Base-by-base conservation (phyloP, 225 moss, liverwort and hornwort genomes). In the Anthoceros angustus region DNA sequence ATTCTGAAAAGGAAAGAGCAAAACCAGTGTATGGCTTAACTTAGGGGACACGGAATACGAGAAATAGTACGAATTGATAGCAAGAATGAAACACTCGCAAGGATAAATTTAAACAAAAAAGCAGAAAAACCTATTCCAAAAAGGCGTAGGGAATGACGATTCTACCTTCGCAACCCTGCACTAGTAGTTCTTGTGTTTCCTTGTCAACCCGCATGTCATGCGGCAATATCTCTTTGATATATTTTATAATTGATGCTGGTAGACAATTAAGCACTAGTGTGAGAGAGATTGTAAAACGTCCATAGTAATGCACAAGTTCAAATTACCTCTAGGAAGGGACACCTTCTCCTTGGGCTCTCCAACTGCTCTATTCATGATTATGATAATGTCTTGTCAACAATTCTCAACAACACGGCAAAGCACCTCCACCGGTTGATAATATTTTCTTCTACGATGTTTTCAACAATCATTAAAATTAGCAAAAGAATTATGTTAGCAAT, bases 221-320 rank as follows among this genome's bases (percentile, higher is more conserved):
- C 20, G 92, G 98, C 81, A 98, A 66, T 92, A 98, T 98, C 78
- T 98, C 98, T 77, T 98, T 98, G 62, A 98, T 98, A 60, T 92
- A 92, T 78, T 98, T 98, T 67, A 89, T 89, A 92, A 98, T 98
- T 42, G 98, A 92, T 70, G 98, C 98, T 98, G 91, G 71, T 76
- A 25, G 12, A 16, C 9, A 7, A 45, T 12, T 8, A 21, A 50
- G 6, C 43, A 20, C 10, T 23, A 46, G 66, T 62, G 6, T 39
- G 25, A 3, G 69, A 9, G 8, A 63, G n/a, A 26, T 48, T 40
- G 38, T 10, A 21, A 12, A 12, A 32, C 21, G 26, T 23, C 18
- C 7, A 39, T 39, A 43, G 46, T 61, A 6, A 70, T 26, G 62
- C 64, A 68, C 45, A 77, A 23, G 68, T 66, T 41, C 43, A 8